Base-by-base conservation (phyloP, 306 rosid genomes). In the Castanea mollissima region DNA sequence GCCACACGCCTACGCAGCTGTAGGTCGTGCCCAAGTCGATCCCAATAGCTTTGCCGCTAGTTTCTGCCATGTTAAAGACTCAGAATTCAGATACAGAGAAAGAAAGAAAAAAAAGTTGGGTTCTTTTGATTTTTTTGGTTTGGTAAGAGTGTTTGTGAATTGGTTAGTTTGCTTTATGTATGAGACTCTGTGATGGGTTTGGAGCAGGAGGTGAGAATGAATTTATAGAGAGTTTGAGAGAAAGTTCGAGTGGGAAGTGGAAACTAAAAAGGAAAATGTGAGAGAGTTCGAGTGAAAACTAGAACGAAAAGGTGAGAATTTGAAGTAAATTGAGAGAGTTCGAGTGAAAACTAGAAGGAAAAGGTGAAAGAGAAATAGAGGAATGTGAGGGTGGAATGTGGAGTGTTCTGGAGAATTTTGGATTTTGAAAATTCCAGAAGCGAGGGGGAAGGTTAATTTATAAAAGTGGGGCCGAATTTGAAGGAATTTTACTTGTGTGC, bases 21-120 rank as follows among this genome's bases (percentile, higher is more conserved):
- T 94, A 94, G 69, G 98, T 94, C 0, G 97, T 94, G 57, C 96
- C 98, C 5, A 94, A 87, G 84, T 94, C 96, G 76, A 94, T 94
- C 20, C 98, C 98, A 4, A 92, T 94, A 9, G 96, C 97, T 65
- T 94, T 91, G 13, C 95, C 95, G 16, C 54, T 49, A 13, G 54
- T 67, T 85, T 90, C 96, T 0, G 97, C 94, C 98, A 94, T 81
- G 16, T 1, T 3, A 5, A 4, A 71, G 70, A 57, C 64, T 83
- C 63, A 2, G 10, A 46, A 67, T 25, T 72, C 49, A 55, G 3
- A 32, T 13, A 5, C 20, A 46, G 10, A 49, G 2, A 29, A 6
- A 65, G 11, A 20, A 5, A 56, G 14, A 25, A 25, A 5, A 56
- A 38, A 31, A 0, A 18, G 2, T 67, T 15, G 23, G 5, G 49